phyloP scores from a whole-genome alignment of 1,284 basidiomycete genomes.

The Pterulicium gracile region DNA sequence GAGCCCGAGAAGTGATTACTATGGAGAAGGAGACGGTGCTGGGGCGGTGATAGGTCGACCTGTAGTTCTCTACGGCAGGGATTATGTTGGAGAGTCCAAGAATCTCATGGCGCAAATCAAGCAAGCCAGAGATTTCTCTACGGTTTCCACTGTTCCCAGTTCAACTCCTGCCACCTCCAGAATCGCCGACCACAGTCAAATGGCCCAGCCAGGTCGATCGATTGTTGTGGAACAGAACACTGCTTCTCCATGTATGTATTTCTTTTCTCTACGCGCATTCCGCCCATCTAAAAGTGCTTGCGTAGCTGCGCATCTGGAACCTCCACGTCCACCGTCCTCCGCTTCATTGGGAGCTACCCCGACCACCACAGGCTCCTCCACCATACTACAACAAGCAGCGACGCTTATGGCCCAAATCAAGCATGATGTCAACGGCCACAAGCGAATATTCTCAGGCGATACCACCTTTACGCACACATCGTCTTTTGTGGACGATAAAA shows the following conservation, averaged over 20 bases:
- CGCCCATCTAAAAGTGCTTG: not conserved
- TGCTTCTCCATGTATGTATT: not conserved
- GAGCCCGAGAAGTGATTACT: slow-evolving; percentile 47
- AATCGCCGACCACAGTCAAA: not conserved
- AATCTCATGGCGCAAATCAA: slow-evolving; percentile 70
- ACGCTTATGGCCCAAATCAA: slow-evolving; percentile 79
- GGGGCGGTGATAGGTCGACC: slow-evolving; percentile 39
- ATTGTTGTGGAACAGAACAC: too few species aligned
- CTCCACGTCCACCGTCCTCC: slow-evolving; percentile 14
- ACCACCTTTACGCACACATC: slow-evolving; percentile 40
- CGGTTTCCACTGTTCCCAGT: slow-evolving; percentile 48
- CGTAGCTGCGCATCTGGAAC: not conserved
- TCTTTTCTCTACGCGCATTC: too few species aligned
- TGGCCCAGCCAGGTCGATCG: too few species aligned
- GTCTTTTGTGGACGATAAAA: slow-evolving; percentile 23
- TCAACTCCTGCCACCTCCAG: slow-evolving; percentile 9
- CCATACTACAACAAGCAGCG: slow-evolving; percentile 65
- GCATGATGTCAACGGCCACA: slow-evolving; percentile 58
- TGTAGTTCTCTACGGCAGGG: slow-evolving; percentile 32
- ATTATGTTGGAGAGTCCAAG: slow-evolving; percentile 64
- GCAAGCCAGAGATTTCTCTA: slow-evolving; percentile 62
- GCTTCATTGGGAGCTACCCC: slow-evolving; percentile 16
- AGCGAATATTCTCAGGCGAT: slow-evolving; percentile 57
- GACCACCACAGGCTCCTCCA: slow-evolving; percentile 36
- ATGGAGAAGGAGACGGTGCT: slow-evolving; percentile 32